A percentile compares a stretch with the other conserved stretches of the same genome.
These are phyloP conservation scores for Rhizoclosmatium sp. DNA, from an alignment of 192 early-diverging fungal genomes.

Conservation along the genomic window DNA sequence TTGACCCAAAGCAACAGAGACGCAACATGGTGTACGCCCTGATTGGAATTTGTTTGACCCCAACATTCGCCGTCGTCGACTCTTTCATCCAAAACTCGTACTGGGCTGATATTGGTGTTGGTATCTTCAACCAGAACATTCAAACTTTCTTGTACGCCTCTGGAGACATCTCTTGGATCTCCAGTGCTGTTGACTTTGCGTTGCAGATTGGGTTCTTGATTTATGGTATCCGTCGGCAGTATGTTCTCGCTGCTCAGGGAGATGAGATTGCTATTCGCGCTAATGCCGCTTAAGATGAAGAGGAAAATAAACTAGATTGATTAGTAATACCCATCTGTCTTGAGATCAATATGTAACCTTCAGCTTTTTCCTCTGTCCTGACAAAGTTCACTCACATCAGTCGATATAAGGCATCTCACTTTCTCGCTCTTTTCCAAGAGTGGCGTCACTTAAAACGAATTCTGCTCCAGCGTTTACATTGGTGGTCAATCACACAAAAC, in stretches of 20 bases:
- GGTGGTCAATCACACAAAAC: too few species aligned
- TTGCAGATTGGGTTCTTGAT: conserved; percentile 8
- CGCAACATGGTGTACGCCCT: conserved; percentile 5
- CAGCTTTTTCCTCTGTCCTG: too few species aligned
- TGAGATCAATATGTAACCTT: too few species aligned
- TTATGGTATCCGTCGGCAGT: neutral
- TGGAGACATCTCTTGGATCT: neutral
- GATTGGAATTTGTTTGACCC: conserved; percentile 2
- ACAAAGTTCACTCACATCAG: too few species aligned
- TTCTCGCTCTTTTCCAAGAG: too few species aligned
- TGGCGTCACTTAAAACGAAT: too few species aligned
- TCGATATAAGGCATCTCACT: too few species aligned
- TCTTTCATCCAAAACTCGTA: conserved; percentile 20
- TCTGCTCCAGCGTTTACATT: too few species aligned
- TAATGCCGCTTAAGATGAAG: neutral
- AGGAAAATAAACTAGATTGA: too few species aligned
- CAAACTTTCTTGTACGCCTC: conserved; percentile 21
- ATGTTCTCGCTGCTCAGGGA: neutral
- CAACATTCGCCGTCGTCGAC: conserved; percentile 2
- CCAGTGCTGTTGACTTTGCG: neutral
- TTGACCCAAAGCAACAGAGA: neutral
- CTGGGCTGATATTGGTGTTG: conserved; percentile 23
- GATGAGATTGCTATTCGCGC: neutral
- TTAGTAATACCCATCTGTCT: too few species aligned
- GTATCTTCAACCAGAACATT: neutral